These are phyloP conservation scores for Paramecium tetraurelia DNA, from an alignment of 73 alveolate species.

Conservation along the genomic window DNA sequence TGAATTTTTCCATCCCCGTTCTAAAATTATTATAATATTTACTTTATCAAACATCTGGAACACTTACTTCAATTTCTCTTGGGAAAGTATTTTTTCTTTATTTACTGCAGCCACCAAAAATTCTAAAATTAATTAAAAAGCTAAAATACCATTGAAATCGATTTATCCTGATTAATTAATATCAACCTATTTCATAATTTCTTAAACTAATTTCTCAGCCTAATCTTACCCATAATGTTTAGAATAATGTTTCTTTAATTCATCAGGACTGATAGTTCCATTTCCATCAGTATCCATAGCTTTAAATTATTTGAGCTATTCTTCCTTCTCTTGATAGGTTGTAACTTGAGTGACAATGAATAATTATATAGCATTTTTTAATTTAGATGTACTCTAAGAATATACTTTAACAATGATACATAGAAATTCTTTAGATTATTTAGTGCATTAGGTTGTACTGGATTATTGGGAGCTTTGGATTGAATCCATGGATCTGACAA, in stretches of 20 bases:
- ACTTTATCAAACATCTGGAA: slow-evolving; percentile 60
- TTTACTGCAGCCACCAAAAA: slow-evolving; percentile 38
- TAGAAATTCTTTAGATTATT: slow-evolving; percentile 38
- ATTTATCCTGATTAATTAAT: slow-evolving; percentile 15
- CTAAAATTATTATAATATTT: background rate
- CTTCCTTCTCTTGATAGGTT: slow-evolving; percentile 19
- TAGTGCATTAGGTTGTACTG: background rate
- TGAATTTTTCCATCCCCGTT: slow-evolving; percentile 40
- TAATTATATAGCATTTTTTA: slow-evolving; percentile 3
- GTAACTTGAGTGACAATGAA: slow-evolving; percentile 11
- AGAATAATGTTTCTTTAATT: background rate
- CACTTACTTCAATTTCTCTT: background rate
- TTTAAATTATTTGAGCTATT: background rate
- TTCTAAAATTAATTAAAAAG: background rate
- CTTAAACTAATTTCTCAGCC: slow-evolving; percentile 25
- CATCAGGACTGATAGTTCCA: slow-evolving; percentile 24
- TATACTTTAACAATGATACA: background rate
- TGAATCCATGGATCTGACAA: slow-evolving; percentile 67
- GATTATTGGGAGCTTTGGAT: slow-evolving; percentile 49
- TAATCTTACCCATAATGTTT: background rate
- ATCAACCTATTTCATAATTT: slow-evolving; percentile 39
- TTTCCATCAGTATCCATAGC: slow-evolving; percentile 51
- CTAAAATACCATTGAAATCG: slow-evolving; percentile 16
- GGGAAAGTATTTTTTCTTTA: slow-evolving; percentile 11
- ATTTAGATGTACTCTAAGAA: slow-evolving; percentile 12